Evolutionary conservation across 192 early-diverging fungal genomes (phyloP), one percentile per base, ranked within the genome.

Genomic region (Backusella morwellensis): DNA sequence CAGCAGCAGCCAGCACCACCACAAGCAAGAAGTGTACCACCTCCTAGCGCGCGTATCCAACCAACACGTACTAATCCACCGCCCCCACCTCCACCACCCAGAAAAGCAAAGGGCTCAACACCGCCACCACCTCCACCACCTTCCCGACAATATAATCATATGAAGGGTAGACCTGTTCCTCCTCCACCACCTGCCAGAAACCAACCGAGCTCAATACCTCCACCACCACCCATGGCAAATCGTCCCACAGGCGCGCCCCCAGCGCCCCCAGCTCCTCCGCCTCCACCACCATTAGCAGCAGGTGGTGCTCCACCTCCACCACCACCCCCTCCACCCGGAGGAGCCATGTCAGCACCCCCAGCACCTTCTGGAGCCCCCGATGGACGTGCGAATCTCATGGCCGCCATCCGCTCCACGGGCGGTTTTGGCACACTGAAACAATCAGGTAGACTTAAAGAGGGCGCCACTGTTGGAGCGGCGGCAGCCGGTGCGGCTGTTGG

Each of bases 371-470:
- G 38, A 35, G 50, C 41, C 19, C 11, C 19, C 9, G 21, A 29
- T 41, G 40, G 56, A 71, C 75, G 84, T 19, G 34, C 63, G 36
- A 84, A 85, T 66, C 69, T 89, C 4, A 68, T 89, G 82, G 84
- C 78, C 47, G 82, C 83, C 59, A 89, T 89, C 40, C 80, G 85
- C 35, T 83, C 80, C 11, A 73, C 84, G 2, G 86, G 88, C 36
- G 88, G 86, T 23, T 78, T 85, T 75, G 77, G 75, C 26, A 73
- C 73, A 0, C 68, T 87, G 50, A 85, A 85, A 54, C 80, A 85
- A 67, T 76, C 75, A 21, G 77, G 71, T n/a, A 21, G 44, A 56
- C 73, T 77, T 11, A 52, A 54, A 17, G 71, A 70, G 7, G 26
- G 23, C 4, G 2, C 15, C 6, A 11, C 40, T 23, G 8, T 35